Evolutionary conservation across 106 monocot genomes (phyloP).

Genomic region (Apostasia shenzhenica): DNA sequence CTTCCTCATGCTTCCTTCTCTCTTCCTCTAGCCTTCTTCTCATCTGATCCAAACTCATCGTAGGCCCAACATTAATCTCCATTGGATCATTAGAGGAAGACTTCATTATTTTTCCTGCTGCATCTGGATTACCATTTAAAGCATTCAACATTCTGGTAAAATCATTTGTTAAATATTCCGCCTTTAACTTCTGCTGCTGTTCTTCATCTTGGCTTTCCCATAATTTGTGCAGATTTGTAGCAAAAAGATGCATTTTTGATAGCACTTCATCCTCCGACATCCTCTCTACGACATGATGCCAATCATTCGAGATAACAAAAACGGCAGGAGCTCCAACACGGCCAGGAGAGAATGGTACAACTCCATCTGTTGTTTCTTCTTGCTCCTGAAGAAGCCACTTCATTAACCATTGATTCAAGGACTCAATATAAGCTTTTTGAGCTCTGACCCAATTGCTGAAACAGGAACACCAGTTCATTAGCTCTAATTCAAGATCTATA

Average conservation of each 20-base stretch:
- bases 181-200: constrained; percentile 46
- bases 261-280: constrained; percentile 45
- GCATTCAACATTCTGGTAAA: constrained; percentile 34
- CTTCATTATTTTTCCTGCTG: constrained; percentile 1
- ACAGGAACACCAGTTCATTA: constrained; percentile 58
- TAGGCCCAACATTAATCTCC: constrained; percentile 9
- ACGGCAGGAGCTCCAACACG: constrained; percentile 62
- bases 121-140: constrained; percentile 16
- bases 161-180: constrained; percentile 66
- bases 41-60: constrained; percentile 34
- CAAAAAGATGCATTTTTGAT: constrained; percentile 36
- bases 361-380: constrained; percentile 62
- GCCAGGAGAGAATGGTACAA: constrained; percentile 60
- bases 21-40: constrained; percentile 53
- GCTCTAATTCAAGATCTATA: constrained; percentile 52
- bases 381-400: constrained; percentile 59
- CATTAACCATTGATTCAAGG: constrained; percentile 63
- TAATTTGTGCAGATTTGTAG: constrained; percentile 33
- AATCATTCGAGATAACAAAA: constrained; percentile 64
- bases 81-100: constrained; percentile 6
- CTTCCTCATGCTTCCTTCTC: constrained; percentile 45
- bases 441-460: constrained; percentile 57
- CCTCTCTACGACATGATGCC: constrained; percentile 35
- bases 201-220: constrained; percentile 59
- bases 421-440: constrained; percentile 53